These are phyloP conservation scores for Ustilago hordei DNA, from an alignment of 1,284 basidiomycete species.

Conservation along the genomic window DNA sequence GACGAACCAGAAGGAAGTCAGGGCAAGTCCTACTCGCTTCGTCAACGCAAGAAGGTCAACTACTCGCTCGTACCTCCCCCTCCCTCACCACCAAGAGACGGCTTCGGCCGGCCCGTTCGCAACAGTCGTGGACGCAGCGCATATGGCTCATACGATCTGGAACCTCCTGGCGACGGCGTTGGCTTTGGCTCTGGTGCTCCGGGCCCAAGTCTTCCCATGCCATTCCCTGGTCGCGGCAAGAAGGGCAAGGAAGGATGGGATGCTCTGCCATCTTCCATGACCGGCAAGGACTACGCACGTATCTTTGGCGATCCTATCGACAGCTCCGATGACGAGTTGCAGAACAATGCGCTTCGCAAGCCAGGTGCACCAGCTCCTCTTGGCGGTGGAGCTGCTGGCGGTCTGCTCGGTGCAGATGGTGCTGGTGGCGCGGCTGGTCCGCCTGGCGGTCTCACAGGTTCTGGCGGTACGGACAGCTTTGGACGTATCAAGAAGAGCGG, in stretches of 20 bases:
- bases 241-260: conserved; percentile 62
- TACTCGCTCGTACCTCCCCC: conserved; percentile 65
- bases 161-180: conserved; percentile 22
- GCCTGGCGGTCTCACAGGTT: conserved; percentile 43
- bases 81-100: conserved; percentile 55
- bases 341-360: conserved; percentile 47
- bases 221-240: conserved; percentile 47
- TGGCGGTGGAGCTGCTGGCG: conserved; percentile 37
- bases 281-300: conserved; percentile 65
- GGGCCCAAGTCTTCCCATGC: conserved; percentile 41
- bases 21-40: conserved; percentile 61
- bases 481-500: conserved; percentile 63
- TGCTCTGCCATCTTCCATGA: conserved; percentile 61
- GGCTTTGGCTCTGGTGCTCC: conserved; percentile 22
- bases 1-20: conserved; percentile 55
- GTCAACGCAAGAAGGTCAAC: conserved; percentile 67
- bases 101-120: conserved; percentile 59
- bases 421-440: conserved; percentile 42
- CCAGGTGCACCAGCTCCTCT: conserved; percentile 38
- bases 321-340: conserved; percentile 65
- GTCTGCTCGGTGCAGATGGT: conserved; percentile 56
- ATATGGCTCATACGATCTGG: conserved; percentile 40
- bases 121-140: conserved; percentile 31
- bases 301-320: conserved; percentile 64
- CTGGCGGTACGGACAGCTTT: conserved; percentile 52